phyloP scores from a whole-genome alignment of 2,329 filamentous ascomycete genomes.

The Aspergillus hortae region DNA sequence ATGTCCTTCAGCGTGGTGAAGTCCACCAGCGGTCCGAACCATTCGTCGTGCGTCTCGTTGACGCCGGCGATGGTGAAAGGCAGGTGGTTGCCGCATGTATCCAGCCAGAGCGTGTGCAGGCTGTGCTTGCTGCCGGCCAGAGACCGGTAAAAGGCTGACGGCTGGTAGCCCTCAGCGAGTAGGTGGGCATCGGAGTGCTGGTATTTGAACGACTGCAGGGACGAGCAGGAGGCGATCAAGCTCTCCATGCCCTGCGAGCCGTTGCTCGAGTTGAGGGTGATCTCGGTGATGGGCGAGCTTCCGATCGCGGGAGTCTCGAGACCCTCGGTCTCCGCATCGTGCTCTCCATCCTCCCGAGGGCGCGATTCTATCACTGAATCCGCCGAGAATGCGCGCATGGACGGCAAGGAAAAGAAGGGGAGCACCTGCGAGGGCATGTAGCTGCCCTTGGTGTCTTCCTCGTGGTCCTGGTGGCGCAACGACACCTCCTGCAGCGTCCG shows the following conservation, averaged over 20 bases:
- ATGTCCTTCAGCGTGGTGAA: conserved; percentile 25
- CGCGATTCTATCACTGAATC: conserved; percentile 24
- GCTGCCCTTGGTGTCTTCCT: conserved; percentile 9
- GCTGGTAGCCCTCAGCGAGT: conserved; percentile 23
- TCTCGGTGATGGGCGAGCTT: conserved; percentile 20
- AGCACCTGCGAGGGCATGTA: conserved; percentile 16
- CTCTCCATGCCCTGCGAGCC: conserved; percentile 22
- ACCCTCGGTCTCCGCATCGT: neutral
- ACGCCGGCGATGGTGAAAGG: conserved; percentile 25
- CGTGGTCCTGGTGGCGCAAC: conserved; percentile 11
- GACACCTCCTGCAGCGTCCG: conserved; percentile 17
- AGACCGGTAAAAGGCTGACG: conserved; percentile 22
- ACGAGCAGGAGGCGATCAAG: conserved; percentile 20
- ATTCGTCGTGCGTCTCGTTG: conserved; percentile 29
- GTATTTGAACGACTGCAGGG: conserved; percentile 27
- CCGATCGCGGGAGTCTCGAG: neutral
- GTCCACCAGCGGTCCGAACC: conserved; percentile 26
- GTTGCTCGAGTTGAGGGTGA: conserved; percentile 24
- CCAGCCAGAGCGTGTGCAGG: conserved; percentile 27
- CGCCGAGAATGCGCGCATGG: conserved; percentile 19
- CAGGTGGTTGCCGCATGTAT: conserved; percentile 24
- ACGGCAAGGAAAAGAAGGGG: conserved; percentile 24
- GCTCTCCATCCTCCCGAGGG: neutral
- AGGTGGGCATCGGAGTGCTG: conserved; percentile 29
- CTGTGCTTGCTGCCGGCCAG: conserved; percentile 21